Evolutionary conservation across 208 protist genomes (phyloP).

Genomic region (Acanthamoeba triangularis): DNA sequence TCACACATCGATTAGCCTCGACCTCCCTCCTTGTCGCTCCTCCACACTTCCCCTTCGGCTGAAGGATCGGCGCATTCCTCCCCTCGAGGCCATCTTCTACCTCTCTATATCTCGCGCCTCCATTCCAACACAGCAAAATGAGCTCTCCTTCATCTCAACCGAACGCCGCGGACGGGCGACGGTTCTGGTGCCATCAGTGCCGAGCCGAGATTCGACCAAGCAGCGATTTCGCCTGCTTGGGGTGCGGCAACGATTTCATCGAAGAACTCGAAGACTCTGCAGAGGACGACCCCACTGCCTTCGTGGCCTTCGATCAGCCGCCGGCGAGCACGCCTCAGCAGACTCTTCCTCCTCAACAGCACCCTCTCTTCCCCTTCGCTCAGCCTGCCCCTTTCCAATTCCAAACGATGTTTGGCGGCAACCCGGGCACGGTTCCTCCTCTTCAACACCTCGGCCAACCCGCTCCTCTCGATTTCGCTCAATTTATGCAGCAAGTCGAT

Average conservation of each 20-base stretch:
- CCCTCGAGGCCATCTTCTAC: neutral
- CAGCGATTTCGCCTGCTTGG: neutral
- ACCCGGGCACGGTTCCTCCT: neutral
- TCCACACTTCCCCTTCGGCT: too few species aligned
- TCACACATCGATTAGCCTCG: too few species aligned
- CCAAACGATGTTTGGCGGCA: slow-evolving; percentile 45
- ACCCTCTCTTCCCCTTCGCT: neutral
- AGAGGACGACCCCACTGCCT: slow-evolving; percentile 25
- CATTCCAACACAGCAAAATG: neutral
- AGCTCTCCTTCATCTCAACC: neutral
- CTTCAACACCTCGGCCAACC: neutral
- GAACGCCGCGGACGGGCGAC: neutral
- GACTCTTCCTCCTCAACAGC: neutral
- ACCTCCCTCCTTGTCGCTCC: too few species aligned
- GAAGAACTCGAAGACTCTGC: slow-evolving; percentile 56
- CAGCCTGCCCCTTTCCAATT: neutral
- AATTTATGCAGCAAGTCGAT: slow-evolving; percentile 59
- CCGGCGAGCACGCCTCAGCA: neutral
- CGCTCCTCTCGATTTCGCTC: slow-evolving; percentile 26
- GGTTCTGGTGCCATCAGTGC: slow-evolving; percentile 70
- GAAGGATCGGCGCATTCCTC: neutral
- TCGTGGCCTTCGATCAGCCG: slow-evolving; percentile 6
- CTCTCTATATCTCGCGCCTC: neutral
- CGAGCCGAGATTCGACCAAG: slow-evolving; percentile 23
- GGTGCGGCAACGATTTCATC: slow-evolving; percentile 64